A percentile compares a stretch with the other conserved stretches of the same genome.
These are phyloP conservation scores for Talaromyces sp. DNA, from an alignment of 2,329 filamentous ascomycete genomes.

Conservation along the genomic window DNA sequence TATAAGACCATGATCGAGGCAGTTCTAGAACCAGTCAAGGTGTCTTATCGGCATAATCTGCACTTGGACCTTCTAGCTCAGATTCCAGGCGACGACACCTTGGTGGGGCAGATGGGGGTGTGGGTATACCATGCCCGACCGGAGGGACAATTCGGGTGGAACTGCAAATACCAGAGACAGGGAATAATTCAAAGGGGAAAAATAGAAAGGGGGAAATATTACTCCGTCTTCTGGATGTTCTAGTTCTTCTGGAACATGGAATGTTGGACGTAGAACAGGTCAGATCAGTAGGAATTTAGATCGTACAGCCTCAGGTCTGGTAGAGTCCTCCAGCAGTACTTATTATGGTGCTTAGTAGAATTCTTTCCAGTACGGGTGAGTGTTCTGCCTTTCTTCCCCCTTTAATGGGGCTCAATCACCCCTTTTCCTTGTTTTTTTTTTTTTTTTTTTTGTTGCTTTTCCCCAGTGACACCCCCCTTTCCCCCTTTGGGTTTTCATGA, in stretches of 20 bases:
- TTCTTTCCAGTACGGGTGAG: conserved; percentile 17
- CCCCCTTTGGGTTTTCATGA: not conserved
- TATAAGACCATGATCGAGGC: not conserved
- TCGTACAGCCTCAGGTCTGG: too few relatives aligned
- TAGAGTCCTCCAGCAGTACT: too few relatives aligned
- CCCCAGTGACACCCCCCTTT: not conserved
- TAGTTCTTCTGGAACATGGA: conserved; percentile 14
- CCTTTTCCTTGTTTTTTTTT: conserved; percentile 4
- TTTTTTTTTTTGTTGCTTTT: not conserved
- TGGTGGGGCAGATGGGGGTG: conserved; percentile 1
- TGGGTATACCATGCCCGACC: conserved; percentile 1
- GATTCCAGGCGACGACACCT: conserved; percentile 3
- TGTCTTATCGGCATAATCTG: not conserved
- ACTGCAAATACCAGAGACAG: conserved; percentile 4
- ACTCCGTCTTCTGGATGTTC: not conserved
- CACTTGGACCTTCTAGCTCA: conserved; percentile 1
- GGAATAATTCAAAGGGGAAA: too few relatives aligned
- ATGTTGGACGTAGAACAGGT: not conserved
- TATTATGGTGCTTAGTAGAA: too few relatives aligned
- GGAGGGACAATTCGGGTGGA: conserved; percentile 9
- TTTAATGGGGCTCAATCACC: conserved; percentile 1
- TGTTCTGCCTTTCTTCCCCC: conserved; percentile 1
- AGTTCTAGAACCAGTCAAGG: not conserved
- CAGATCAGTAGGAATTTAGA: not conserved
- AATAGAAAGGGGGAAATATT: conserved; percentile 1